A percentile compares a stretch with the other conserved stretches of the same genome.
phyloP scores from a whole-genome alignment of 2,329 filamentous ascomycete genomes.

The Fusarium foetens region DNA sequence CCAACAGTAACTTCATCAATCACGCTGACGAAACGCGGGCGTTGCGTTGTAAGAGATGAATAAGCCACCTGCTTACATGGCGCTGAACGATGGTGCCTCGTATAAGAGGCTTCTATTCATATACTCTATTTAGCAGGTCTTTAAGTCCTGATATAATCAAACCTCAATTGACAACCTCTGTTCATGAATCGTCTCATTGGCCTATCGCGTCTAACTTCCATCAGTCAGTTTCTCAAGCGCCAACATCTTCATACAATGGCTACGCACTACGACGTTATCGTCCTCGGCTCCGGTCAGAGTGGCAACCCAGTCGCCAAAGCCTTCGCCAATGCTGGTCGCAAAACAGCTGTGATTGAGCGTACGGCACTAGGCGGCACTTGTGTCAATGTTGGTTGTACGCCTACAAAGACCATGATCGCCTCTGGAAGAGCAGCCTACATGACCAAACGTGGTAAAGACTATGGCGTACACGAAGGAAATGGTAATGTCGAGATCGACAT shows the following conservation, averaged over 20 bases:
- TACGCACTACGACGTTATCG: conserved; percentile 48
- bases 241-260: conserved; percentile 28
- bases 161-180: neutral
- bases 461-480: conserved; percentile 54
- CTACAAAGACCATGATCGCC: conserved; percentile 67
- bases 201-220: neutral
- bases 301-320: conserved; percentile 61
- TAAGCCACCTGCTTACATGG: conserved; percentile 30
- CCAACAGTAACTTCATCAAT: conserved; percentile 12
- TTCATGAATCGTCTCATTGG: conserved; percentile 21
- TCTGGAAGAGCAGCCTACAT: conserved; percentile 62
- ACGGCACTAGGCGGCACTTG: conserved; percentile 63
- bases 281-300: conserved; percentile 64
- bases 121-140: neutral
- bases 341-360: conserved; percentile 60
- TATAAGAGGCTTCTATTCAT: neutral
- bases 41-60: conserved; percentile 20
- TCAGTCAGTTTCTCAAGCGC: neutral
- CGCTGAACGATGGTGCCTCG: neutral
- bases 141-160: neutral
- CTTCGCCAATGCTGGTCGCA: conserved; percentile 56
- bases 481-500: conserved; percentile 55
- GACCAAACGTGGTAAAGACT: conserved; percentile 54
- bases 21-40: conserved; percentile 37
- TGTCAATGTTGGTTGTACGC: conserved; percentile 66